Evolutionary conservation across 192 early-diverging fungal genomes (phyloP).

Genomic region (Entomortierella chlamydospora): DNA sequence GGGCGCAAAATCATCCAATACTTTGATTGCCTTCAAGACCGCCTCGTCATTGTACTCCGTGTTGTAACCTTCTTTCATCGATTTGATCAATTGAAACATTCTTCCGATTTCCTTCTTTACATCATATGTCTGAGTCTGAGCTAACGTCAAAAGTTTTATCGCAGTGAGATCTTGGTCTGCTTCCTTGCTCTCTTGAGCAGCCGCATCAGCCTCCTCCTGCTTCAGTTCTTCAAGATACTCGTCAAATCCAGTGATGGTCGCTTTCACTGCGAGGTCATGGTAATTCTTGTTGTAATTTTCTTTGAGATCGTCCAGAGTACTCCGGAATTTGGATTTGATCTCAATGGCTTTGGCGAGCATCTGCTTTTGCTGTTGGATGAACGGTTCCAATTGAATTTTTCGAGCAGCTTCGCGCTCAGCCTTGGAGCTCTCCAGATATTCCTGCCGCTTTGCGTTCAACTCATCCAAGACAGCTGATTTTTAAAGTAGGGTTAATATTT

Average conservation of each 20-base stretch:
- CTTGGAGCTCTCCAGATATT: slow-evolving; percentile 23
- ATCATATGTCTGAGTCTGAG: slow-evolving; percentile 15
- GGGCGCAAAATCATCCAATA: slow-evolving; percentile 27
- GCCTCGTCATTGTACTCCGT: slow-evolving; percentile 46
- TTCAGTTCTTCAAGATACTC: slow-evolving; percentile 67
- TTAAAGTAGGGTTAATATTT: no score
- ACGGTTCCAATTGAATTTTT: slow-evolving; percentile 18
- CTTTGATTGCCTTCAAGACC: slow-evolving; percentile 30
- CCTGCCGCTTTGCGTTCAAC: slow-evolving; percentile 15
- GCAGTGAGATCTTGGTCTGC: slow-evolving; percentile 19
- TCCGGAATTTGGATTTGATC: slow-evolving; percentile 42
- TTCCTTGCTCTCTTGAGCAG: slow-evolving; percentile 28
- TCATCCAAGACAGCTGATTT: slow-evolving; percentile 18
- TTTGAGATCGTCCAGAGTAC: slow-evolving; percentile 64
- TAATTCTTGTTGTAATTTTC: slow-evolving; percentile 77
- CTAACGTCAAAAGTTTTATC: background rate
- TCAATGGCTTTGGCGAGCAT: slow-evolving; percentile 32
- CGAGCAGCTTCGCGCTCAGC: slow-evolving; percentile 39
- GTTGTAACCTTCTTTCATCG: slow-evolving; percentile 44
- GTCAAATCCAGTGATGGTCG: slow-evolving; percentile 70
- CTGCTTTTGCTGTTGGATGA: slow-evolving; percentile 29
- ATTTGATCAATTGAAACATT: slow-evolving; percentile 33
- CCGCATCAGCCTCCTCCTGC: slow-evolving; percentile 19
- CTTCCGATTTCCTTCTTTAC: slow-evolving; percentile 38
- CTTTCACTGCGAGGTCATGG: slow-evolving; percentile 76